Base-by-base conservation (phyloP, 208 protist genomes). In the Wallacemonas sp. region DNA sequence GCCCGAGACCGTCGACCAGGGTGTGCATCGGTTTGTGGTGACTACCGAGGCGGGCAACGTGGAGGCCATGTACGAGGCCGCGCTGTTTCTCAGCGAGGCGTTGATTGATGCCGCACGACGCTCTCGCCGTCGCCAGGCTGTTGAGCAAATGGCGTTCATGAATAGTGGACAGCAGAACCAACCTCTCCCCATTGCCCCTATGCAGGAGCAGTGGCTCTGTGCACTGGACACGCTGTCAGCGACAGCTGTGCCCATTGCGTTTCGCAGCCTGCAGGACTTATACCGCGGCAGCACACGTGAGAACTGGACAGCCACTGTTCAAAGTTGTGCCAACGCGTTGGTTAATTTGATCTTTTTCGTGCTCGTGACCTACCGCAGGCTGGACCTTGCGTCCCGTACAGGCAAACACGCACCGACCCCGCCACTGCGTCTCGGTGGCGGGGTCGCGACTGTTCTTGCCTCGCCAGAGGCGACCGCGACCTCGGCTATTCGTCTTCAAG, bases 311-410 rank as follows among this genome's bases (percentile, higher is more conserved):
- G 30, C 53, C 8, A 30, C 30, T 1, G 65, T 57, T 26, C 71
- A 61, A 5, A 50, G 30, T 6, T 74, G 73, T 55, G 42, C 46
- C 33, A 2, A 54, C n/a, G 64, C 69, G 9, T 45, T 84, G 27
- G 64, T 73, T 26, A 77, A 80, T 63, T 58, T 84, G n/a, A 36
- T 76, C 45, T 84, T 84, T 58, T 75, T 71, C 32, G 62, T 53
- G 2, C 33, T 76, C 8, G 69, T 75, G 19, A 33, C 72, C n/a
- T 73, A 46, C 34, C 66, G 71, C 2, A 61, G 63, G 19, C 50
- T 57, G n/a, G 50, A 57, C 50, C 26, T 57, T 13, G 50, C 50
- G 4, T 57, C 50, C 2, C 50, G 50, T 4, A 26, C 50, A 19
- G 2, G 15, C 2, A 34, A 39, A 21, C n/a, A 34, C n/a, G 46